Conservation (phyloP, 495 filamentous ascomycete species). For the Neurospora sp. region DNA sequence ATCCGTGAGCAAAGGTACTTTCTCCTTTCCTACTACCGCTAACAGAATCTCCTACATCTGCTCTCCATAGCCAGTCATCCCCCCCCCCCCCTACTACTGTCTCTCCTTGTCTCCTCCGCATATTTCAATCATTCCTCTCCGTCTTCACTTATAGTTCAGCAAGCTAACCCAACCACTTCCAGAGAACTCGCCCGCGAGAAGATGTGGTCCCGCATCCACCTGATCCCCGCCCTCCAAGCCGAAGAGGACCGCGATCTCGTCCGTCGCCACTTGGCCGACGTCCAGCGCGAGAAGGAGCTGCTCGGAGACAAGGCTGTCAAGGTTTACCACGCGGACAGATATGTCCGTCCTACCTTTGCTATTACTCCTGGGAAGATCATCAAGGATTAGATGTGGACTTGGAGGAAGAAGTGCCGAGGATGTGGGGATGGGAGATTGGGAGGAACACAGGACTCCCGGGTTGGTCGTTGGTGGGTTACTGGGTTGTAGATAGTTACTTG, state of each 20-base stretch:
- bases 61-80: slow-evolving; percentile 3
- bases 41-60: background rate
- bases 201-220: slow-evolving; percentile 90
- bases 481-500: background rate
- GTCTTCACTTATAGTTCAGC: background rate
- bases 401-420: background rate
- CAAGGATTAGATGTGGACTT: slow-evolving; percentile 33
- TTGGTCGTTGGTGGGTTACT: background rate
- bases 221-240: slow-evolving; percentile 86
- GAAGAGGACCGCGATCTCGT: slow-evolving; percentile 94
- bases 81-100: background rate
- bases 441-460: background rate
- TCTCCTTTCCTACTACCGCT: background rate
- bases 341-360: slow-evolving; percentile 62
- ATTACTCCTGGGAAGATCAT: slow-evolving; percentile 40
- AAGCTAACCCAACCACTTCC: background rate
- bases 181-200: slow-evolving; percentile 95
- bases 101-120: background rate
- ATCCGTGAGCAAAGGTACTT: slow-evolving; percentile 81
- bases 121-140: background rate
- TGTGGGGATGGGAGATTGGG: background rate
- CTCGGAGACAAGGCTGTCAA: slow-evolving; percentile 59
- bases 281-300: slow-evolving; percentile 81
- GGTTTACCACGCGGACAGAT: slow-evolving; percentile 85
- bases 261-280: slow-evolving; percentile 70